Evolutionary conservation across 805 yeast genomes (phyloP).

Genomic region (Candida patagonica): DNA sequence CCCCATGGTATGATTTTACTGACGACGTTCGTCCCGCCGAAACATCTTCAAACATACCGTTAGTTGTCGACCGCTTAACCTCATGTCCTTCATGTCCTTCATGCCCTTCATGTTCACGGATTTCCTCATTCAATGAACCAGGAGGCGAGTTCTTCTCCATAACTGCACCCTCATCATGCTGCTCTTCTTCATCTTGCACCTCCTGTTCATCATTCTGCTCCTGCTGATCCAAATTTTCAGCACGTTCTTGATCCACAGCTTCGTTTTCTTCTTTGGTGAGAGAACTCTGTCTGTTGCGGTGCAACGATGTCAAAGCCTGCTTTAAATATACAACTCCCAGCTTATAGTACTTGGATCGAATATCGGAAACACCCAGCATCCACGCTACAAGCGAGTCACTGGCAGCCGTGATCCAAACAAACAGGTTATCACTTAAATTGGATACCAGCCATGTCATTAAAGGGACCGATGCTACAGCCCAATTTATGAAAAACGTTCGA

Average conservation of each 20-base stretch:
- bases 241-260: slow-evolving; percentile 3
- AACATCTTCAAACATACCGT: too few species aligned
- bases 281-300: not conserved
- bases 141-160: too few species aligned
- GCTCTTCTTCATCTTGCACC: slow-evolving; percentile 4
- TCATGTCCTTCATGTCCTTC: not conserved
- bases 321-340: slow-evolving; percentile 1
- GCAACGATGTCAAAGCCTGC: not conserved
- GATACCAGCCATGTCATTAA: slow-evolving; percentile 76
- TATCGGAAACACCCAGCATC: slow-evolving; percentile 9
- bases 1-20: too few species aligned
- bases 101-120: not conserved
- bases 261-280: slow-evolving; percentile 3
- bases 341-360: slow-evolving; percentile 1
- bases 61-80: too few species aligned
- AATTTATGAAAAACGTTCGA: slow-evolving; percentile 59
- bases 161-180: not conserved
- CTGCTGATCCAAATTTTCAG: not conserved
- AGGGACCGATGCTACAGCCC: slow-evolving; percentile 82
- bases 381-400: slow-evolving; percentile 15
- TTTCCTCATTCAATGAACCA: too few species aligned
- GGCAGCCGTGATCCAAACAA: slow-evolving; percentile 12
- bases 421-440: slow-evolving; percentile 51
- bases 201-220: not conserved
- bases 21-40: too few species aligned